Evolutionary conservation across 441 rosid genomes (phyloP), one percentile per base, ranked within the genome.

Genomic region (Adansonia grandidieri): DNA sequence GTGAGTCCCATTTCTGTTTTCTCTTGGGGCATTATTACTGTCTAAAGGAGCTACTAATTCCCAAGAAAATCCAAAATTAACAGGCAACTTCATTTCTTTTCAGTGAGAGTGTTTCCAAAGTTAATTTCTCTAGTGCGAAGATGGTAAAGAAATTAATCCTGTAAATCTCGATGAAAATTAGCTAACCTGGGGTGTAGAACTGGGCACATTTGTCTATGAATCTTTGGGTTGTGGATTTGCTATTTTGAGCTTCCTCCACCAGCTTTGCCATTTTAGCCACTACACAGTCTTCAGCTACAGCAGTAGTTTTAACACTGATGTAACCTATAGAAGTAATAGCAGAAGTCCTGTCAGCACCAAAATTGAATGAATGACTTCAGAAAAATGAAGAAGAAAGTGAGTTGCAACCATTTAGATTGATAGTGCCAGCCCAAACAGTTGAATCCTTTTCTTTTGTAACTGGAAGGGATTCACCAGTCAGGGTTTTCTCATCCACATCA

Each of bases 171-270:
- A 9, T 37, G 20, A 57, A 57, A 37, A 67, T 71, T 9, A 9
- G 64, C 80, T 72, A 67, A 96, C 98, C 93, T 83, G 99, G 99
- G 42, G 96, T 96, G 75, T 92, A 96, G 73, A 87, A 92, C 87
- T 82, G 77, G 11, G 96, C 91, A 77, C 87, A 90, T 84, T 84
- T 83, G 83, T 96, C 99, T 9, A 94, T 86, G 45, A 91, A 81
- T 80, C 89, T 91, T 78, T 94, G 97, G 17, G 93, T 87, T 76
- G 71, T 86, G 1, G 98, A 83, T 87, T 90, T 91, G 86, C 87
- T 85, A 82, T 87, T 96, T 60, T 96, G 98, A 77, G 99, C 99
- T 82, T 92, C 97, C 86, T 94, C 99, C n/a, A 96, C 99, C 1
- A 96, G 95, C 80, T 88, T 91, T 51, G 92, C 85, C 98, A 96